Evolutionary conservation across 371 early-diverging fungal genomes (phyloP).

Genomic region (Apophysomyces trapeziformis): DNA sequence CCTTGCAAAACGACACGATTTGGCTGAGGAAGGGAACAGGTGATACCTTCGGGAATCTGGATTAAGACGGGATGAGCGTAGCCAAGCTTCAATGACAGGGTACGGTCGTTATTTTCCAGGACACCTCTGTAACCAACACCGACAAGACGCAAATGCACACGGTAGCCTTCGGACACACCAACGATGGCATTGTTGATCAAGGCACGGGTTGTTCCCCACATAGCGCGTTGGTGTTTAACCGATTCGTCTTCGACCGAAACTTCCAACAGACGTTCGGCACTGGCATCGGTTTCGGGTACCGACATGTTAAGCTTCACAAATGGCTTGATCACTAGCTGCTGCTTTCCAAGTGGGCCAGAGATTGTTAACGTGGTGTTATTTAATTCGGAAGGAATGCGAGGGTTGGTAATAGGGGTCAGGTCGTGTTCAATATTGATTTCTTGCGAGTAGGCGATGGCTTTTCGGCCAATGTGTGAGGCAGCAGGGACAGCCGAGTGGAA

Average conservation of each 20-base stretch:
- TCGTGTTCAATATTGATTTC: constrained; percentile 69
- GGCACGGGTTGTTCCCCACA: constrained; percentile 97
- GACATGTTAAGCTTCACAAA: constrained; percentile 69
- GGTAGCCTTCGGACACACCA: constrained; percentile 93
- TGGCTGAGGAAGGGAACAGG: constrained; percentile 80
- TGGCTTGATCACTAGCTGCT: constrained; percentile 78
- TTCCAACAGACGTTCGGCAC: constrained; percentile 54
- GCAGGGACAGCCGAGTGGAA: constrained; percentile 54
- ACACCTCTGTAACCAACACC: constrained; percentile 96
- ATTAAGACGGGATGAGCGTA: constrained; percentile 86
- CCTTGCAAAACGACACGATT: constrained; percentile 86
- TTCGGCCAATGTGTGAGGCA: constrained; percentile 76
- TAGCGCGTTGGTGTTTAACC: constrained; percentile 77
- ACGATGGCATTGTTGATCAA: constrained; percentile 84
- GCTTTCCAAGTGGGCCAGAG: constrained; percentile 83
- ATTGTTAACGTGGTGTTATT: constrained; percentile 73
- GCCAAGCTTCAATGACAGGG: constrained; percentile 85
- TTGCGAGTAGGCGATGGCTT: constrained; percentile 65
- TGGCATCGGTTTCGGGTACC: constrained; percentile 38
- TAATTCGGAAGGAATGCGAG: constrained; percentile 67
- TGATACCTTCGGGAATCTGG: constrained; percentile 82
- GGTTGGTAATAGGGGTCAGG: constrained; percentile 55
- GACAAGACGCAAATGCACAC: constrained; percentile 80
- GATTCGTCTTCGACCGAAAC: constrained; percentile 67
- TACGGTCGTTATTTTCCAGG: constrained; percentile 65